Evolutionary conservation across 2,329 filamentous ascomycete genomes (phyloP), one percentile per base, ranked within the genome.

Genomic region (Alternaria arborescens): DNA sequence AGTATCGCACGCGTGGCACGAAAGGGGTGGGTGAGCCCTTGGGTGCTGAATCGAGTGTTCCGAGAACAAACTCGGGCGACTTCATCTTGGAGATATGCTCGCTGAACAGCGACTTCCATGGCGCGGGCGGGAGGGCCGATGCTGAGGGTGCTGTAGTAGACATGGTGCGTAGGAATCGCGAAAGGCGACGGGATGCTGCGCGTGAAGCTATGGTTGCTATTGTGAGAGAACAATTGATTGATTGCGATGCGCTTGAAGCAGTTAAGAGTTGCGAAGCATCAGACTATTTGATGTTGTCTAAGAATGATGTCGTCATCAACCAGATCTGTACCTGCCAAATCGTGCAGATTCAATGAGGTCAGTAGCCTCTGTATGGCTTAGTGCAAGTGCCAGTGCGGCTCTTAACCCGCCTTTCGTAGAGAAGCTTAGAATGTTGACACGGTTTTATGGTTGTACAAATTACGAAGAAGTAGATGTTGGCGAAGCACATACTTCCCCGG

Each of bases 1-100:
- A 95, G 71, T 88, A 93, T 54, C 93, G 88, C 8, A 88, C 90
- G 55, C 92, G 86, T 0, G 84, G 82, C 2, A 83, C 67, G 62
- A 80, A 79, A 8, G 79, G 68, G 44, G 77, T 76, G 0, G 81
- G 75, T n/a, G 79, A 78, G 18, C 75, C 76, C 32, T 71, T 50
- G 26, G 83, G 78, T 6, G 79, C 81, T 18, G 74, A 72, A 58
- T 77, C 77, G 41, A 88, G 78, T 4, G 85, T 86, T 50, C 79
- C 78, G 60, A 85, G 81, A 55, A 84, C 82, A 64, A 85, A 84
- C 61, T 85, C 81, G 7, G 83, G 82, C 8, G 78, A 78, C 54
- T 79, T 75, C 78, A 85, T 82, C 66, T 82, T 80, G 48, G 76
- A 75, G 43, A 86, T 67, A 69, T 87, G 83, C 50, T 80, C 71